Base-by-base conservation (phyloP, 208 protist species). In the Dictyostelium gargantuum region DNA sequence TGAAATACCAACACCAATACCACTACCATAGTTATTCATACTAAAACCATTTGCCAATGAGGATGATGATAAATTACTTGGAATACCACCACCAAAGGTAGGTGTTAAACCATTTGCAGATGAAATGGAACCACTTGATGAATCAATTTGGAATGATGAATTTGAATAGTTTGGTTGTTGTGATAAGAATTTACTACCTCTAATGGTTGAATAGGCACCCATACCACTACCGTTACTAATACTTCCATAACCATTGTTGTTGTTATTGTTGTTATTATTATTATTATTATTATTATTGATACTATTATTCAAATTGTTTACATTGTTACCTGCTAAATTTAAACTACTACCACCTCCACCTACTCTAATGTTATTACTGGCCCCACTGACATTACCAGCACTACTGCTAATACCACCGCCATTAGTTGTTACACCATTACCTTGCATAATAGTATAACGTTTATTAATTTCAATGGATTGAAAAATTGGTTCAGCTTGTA, bases 401-500 rank as follows among this genome's bases (percentile, higher is more conserved):
- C 10, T 23, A 26, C 29, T 17, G 26, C 17, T 26, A 40, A 35
- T 13, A 70, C 32, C 63, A 70, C 32, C 40, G 40, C 63, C 23
- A 70, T 29, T 29, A 66, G 29, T n/a, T 17, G 21, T 29, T 32
- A 23, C 15, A 32, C 32, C 35, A 21, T 8, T 40, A 23, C 17
- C 23, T 44, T 68, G n/a, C 44, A n/a, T 61, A 40, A 85, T 54
- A 8, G 80, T 85, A 32, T 54, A 75, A 42, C 80, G 23, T 54
- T 89, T 89, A n/a, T n/a, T n/a, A n/a, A n/a, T n/a, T n/a, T 92
- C 86, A 3, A 79, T 48, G 23, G 35, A 8, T 44, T 81, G 17
- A 21, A 76, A 80, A 1, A 84, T 35, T 15, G 75, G 38, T 50
- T 92, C 74, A 26, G 42, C 9, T 75, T 92, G 86, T 46, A 92